Evolutionary conservation across 164 flowering plant genomes (phyloP), one percentile per base, ranked within the genome.

Genomic region (Kingdonia uniflora): DNA sequence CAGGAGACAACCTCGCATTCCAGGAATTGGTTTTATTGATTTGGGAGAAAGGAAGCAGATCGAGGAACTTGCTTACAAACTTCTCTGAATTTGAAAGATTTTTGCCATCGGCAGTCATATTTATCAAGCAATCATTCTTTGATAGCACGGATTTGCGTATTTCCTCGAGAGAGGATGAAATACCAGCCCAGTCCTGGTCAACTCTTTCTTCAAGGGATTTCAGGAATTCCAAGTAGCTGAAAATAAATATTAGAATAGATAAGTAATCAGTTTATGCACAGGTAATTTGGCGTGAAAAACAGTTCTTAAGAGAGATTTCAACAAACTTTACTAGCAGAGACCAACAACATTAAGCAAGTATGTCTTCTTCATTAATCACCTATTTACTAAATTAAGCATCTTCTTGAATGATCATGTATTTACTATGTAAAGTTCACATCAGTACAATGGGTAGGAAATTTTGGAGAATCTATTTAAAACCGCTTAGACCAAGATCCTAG

Each of bases 51-150:
- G 99, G 99, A 69, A 94, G 99, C 78, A 68, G 63, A 71, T 87
- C 95, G 54, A 94, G 86, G 67, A 94, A 94, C 61, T 73, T 85
- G 73, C 75, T 55, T 17, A 94, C 76, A 68, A 51, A 65, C 58
- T 84, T 89, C 65, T 94, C 94, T 1, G 95, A 59, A 63, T 68
- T 74, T 3, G 51, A 35, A 2, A 94, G 85, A 55, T 60, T 81
- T 68, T 83, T 81, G n/a, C 81, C 85, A 63, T 85, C 96, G 23
- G 90, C 88, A 45, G 99, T 94, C 76, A 94, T 52, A 68, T 89
- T 94, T 48, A 94, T 54, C 58, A 94, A 64, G 78, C 97, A 89
- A 17, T 81, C 79, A 20, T 79, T 62, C 70, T 64, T 81, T 38
- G 99, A 83, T 48, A 94, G 71, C 40, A 94, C 60, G 17, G 86